Evolutionary conservation across 2,329 filamentous ascomycete genomes (phyloP).

Genomic region (Colletotrichum siamense): DNA sequence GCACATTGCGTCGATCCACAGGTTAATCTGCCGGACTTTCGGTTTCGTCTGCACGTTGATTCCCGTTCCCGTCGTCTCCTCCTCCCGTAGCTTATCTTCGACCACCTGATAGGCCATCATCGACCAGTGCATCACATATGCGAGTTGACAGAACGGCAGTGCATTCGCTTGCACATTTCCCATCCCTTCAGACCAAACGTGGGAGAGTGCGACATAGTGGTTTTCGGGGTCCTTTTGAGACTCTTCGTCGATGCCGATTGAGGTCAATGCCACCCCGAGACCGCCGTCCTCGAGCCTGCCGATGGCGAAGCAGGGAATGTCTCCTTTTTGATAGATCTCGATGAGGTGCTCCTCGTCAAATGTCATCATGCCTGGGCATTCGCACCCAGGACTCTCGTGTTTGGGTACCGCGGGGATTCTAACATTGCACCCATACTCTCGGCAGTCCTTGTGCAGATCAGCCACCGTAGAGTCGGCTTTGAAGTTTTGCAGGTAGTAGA

Average conservation of each 20-base stretch:
- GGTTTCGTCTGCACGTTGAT: not conserved
- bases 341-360: not conserved
- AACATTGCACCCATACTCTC: not conserved
- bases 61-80: not conserved
- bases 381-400: not conserved
- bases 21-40: not conserved
- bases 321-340: not conserved
- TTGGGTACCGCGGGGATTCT: not conserved
- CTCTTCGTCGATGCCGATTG: not conserved
- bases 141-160: constrained; percentile 1
- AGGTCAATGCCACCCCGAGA: not conserved
- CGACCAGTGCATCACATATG: not conserved
- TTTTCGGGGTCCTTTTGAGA: not conserved
- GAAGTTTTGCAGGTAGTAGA: not conserved
- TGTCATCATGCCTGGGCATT: not conserved
- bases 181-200: constrained; percentile 8
- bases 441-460: not conserved
- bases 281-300: not conserved
- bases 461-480: not conserved
- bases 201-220: constrained; percentile 4
- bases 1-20: constrained; percentile 6
- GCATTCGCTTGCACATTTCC: not conserved
- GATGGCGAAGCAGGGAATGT: constrained; percentile 5
- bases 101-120: not conserved
- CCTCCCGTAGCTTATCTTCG: not conserved